Evolutionary conservation across 192 early-diverging fungal species (phyloP), one percentile per base, ranked within the genome.

Genomic region (Mortierella alpina): DNA sequence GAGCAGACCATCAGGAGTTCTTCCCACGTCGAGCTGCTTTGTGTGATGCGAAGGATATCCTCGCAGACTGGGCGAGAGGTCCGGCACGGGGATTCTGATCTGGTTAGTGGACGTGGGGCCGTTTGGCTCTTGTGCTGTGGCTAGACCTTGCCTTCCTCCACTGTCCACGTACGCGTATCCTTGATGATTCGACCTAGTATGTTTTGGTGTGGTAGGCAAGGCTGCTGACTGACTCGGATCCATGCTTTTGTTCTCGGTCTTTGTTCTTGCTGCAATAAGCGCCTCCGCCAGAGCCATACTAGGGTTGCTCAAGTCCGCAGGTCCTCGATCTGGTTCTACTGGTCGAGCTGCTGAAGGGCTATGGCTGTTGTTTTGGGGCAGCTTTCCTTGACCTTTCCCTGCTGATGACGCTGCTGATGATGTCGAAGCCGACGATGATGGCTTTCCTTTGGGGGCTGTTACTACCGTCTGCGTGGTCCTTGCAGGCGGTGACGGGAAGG

Each of bases 231-330:
- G 57, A 6, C 61, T 62, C 18, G 66, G 69, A 1, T 66, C 44
- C 39, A 57, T 72, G 10, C 45, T 15, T 42, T 66, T 70, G 6
- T 42, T 56, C 15, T 79, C 75, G 46, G 75, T 68, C 51, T 66
- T 67, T 13, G 75, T 66, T 53, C 75, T 70, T 22, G 75, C 77
- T 3, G 77, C 77, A 23, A 67, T 72, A 49, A 80, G 63, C 0
- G 77, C 77, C 17, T 72, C 77, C 40, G 77, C 77, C 2, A 80
- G 60, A 18, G 70, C 77, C 55, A 68, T 72, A 49, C 77, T 80
- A 10, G 77, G 77, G 23, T 80, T 80, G 53, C 77, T 80, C 17
- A 80, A 49, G 47, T 80, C 77, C 31, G 77, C 77, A 41, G 77
- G 77, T 22, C 77, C 77, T 15, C 77, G 70, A 49, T 80, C 77